Percentiles rank a stretch among this genome's conserved stretches.
These are phyloP conservation scores for Micromonas pusilla DNA, from an alignment of 139 green algal species.

Conservation along the genomic window DNA sequence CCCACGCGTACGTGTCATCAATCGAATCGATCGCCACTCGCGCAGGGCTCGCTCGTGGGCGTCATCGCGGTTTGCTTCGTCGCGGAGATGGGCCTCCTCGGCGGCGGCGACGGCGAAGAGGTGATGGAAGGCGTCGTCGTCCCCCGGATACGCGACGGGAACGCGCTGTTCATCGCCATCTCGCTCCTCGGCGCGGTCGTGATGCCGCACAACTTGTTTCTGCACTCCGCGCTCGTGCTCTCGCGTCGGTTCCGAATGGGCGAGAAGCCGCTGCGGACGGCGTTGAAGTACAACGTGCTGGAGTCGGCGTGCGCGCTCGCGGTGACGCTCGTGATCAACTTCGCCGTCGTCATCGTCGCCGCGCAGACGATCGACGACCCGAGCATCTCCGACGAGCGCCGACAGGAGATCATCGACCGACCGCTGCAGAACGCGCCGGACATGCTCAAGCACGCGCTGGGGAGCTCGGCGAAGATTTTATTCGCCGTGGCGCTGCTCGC, in stretches of 20 bases:
- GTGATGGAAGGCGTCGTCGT: slow-evolving; percentile 54
- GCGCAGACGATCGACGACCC: slow-evolving; percentile 10
- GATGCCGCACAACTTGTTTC: slow-evolving; percentile 86
- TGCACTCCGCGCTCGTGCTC: slow-evolving; percentile 75
- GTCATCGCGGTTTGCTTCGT: slow-evolving; percentile 47
- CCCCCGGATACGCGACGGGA: slow-evolving; percentile 38
- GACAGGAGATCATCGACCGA: slow-evolving; percentile 18
- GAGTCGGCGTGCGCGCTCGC: slow-evolving; percentile 64
- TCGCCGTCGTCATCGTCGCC: slow-evolving; percentile 64
- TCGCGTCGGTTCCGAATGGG: slow-evolving; percentile 28
- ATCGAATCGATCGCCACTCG: too few species aligned
- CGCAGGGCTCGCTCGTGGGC: slow-evolving; percentile 37
- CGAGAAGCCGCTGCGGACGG: slow-evolving; percentile 34
- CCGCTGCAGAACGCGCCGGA: slow-evolving; percentile 23
- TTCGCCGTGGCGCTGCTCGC: slow-evolving; percentile 45
- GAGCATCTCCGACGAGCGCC: background rate
- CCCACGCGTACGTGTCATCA: too few species aligned
- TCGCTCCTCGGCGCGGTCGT: slow-evolving; percentile 66
- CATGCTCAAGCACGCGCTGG: slow-evolving; percentile 28
- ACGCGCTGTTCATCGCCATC: slow-evolving; percentile 38
- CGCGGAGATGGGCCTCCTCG: slow-evolving; percentile 32
- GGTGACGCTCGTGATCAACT: slow-evolving; percentile 75
- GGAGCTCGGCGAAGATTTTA: slow-evolving; percentile 8
- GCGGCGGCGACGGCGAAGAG: slow-evolving; percentile 3
- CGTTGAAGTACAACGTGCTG: slow-evolving; percentile 66